Percentiles rank a stretch among this genome's conserved stretches.
These are phyloP conservation scores for Lecanoromycetidae sp. DNA, from an alignment of 2,329 filamentous ascomycete species.

Conservation along the genomic window DNA sequence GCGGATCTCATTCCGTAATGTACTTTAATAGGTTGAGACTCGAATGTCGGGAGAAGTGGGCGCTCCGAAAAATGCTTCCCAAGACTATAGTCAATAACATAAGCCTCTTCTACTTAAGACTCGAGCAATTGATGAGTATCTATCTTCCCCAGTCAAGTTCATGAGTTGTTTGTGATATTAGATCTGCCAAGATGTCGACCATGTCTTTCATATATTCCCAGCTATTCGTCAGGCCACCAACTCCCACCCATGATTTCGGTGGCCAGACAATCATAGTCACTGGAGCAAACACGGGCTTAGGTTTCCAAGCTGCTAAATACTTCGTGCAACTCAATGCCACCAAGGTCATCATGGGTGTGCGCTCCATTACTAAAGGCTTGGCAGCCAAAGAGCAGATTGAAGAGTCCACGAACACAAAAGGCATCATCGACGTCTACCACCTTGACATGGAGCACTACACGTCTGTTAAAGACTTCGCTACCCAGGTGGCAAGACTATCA, in stretches of 20 bases:
- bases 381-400: not conserved
- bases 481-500: constrained; percentile 17
- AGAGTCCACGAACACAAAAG: not conserved
- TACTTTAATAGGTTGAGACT: not conserved
- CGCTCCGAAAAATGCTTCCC: not conserved
- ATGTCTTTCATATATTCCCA: not conserved
- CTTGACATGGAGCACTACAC: not conserved
- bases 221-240: not conserved
- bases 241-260: no score
- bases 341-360: not conserved
- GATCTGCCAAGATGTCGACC: not conserved
- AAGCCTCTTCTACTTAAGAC: not conserved
- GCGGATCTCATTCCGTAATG: not conserved
- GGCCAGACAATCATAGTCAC: constrained; percentile 34
- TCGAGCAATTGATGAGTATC: not conserved
- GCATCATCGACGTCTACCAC: not conserved
- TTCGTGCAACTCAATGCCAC: not conserved
- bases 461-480: not conserved
- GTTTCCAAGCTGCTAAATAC: constrained; percentile 26
- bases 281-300: constrained; percentile 34
- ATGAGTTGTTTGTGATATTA: not conserved
- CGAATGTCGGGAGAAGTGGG: not conserved
- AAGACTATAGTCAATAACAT: not conserved
- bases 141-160: not conserved
- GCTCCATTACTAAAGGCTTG: not conserved